phyloP scores from a whole-genome alignment of 148 eudicot genomes.

The Vaccinium vitisidaea region DNA sequence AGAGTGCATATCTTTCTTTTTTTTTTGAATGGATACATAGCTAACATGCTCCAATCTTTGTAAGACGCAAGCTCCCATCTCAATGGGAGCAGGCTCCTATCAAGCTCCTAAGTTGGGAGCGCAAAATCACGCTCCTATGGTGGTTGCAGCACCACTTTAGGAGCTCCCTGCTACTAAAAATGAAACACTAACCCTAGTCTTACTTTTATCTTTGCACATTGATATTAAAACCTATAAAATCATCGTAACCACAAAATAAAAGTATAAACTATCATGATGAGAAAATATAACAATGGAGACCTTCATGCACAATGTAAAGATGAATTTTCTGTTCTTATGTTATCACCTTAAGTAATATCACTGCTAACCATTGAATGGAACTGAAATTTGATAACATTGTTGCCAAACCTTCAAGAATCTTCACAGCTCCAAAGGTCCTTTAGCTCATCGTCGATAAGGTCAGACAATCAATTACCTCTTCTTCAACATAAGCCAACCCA shows the following conservation, averaged over 20 bases:
- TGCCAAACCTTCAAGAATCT: constrained; percentile 5
- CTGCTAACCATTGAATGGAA: neutral
- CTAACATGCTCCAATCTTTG: too few relatives aligned
- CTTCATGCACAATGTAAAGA: neutral
- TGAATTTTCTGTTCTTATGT: neutral
- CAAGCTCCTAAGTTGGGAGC: too few relatives aligned
- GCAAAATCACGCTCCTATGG: too few relatives aligned
- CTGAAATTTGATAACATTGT: neutral
- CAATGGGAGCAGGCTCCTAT: too few relatives aligned
- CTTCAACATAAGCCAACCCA: constrained; percentile 72
- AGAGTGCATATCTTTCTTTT: too few relatives aligned
- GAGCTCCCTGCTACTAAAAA: too few relatives aligned
- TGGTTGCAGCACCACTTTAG: too few relatives aligned
- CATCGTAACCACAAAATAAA: too few relatives aligned
- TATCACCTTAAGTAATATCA: neutral
- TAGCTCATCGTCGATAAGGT: neutral
- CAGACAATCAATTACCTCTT: constrained; percentile 12
- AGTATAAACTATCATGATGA: neutral
- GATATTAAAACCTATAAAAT: neutral
- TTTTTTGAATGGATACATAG: too few relatives aligned
- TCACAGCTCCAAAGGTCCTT: neutral
- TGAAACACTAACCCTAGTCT: neutral
- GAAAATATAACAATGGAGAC: neutral
- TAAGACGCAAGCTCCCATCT: too few relatives aligned
- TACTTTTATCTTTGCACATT: neutral